These are phyloP conservation scores for Gentiana straminea DNA, from an alignment of 257 asterid genomes.

Conservation along the genomic window DNA sequence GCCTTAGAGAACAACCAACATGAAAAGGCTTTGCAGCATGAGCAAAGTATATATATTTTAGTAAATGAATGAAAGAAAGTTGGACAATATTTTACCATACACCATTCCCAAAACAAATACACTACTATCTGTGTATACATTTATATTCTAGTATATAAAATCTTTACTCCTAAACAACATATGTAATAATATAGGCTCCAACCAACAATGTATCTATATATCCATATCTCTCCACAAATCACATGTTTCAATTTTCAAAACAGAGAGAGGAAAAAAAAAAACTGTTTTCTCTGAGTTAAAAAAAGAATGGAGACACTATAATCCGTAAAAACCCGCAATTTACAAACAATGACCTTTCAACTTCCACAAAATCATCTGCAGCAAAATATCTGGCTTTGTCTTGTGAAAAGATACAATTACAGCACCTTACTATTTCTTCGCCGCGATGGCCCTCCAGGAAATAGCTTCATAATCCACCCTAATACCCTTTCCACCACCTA, in stretches of 20 bases:
- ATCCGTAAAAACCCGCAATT: constrained; percentile 22
- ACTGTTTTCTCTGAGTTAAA: constrained; percentile 12
- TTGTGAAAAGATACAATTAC: constrained; percentile 18
- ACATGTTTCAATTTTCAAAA: constrained; percentile 13
- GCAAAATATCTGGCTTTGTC: constrained; percentile 10
- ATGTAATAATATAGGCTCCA: constrained; percentile 1
- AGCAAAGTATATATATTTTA: too few relatives aligned
- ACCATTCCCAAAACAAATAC: too few relatives aligned
- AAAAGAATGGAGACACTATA: constrained; percentile 33
- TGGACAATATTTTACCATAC: too few relatives aligned
- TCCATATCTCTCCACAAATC: constrained; percentile 17
- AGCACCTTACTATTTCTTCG: constrained; percentile 70
- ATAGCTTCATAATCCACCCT: constrained; percentile 97
- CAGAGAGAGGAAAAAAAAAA: constrained; percentile 8
- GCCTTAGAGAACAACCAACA: too few relatives aligned
- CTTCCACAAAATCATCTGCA: constrained; percentile 36
- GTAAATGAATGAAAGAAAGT: too few relatives aligned
- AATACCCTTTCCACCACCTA: constrained; percentile 95
- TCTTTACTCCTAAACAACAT: constrained; percentile 1
- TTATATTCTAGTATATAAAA: too few relatives aligned
- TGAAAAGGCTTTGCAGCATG: too few relatives aligned
- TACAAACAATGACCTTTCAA: constrained; percentile 36
- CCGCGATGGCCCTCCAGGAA: constrained; percentile 91
- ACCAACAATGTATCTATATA: constrained; percentile 9
- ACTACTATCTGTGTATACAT: too few relatives aligned